Evolutionary conservation across 768 basidiomycete genomes (phyloP), one percentile per base, ranked within the genome.

Genomic region (Boletus insuetus): DNA sequence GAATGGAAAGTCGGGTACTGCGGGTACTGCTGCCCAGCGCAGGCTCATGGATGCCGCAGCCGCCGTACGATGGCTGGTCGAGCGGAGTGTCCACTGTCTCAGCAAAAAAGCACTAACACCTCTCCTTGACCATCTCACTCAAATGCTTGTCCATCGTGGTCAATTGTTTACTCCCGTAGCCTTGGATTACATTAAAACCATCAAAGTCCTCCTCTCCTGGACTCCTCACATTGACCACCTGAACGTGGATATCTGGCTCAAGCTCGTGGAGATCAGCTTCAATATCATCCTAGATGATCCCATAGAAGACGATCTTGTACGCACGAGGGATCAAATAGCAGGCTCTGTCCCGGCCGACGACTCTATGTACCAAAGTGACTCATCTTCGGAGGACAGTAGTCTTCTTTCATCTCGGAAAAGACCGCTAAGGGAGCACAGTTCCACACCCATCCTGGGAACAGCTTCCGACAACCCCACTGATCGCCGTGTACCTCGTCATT

Each of bases 211-310:
- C 10, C 73, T 91, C 49, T 74, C 75, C 53, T 87, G 84, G 69
- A 67, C 74, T 3, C 86, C 92, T 3, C 94, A 98, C 71, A 75
- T 95, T 52, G 89, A 95, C 42, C 84, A 87, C 61, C 64, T 95
- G 49, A 82, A 82, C 11, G 74, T 79, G 35, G 73, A 75, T 1
- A 72, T 58, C 40, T 98, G 96, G 96, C 69, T 85, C 29, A 74
- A 73, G 34, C 69, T 93, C 42, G 79, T 88, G 35, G 81, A 84
- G 60, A 72, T 91, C 39, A 82, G 80, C 38, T 94, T 96, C 74
- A 91, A 92, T 61, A 81, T 86, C 6, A 75, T 94, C 22, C 72
- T 98, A 6, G 84, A 80, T 12, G 86, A 90, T 61, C 65, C 69
- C 57, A 79, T 73, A 50, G 74, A 74, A 45, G 60, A 67, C 20